Evolutionary conservation across 2,329 filamentous ascomycete genomes (phyloP).

Genomic region (Penicillium sp.): DNA sequence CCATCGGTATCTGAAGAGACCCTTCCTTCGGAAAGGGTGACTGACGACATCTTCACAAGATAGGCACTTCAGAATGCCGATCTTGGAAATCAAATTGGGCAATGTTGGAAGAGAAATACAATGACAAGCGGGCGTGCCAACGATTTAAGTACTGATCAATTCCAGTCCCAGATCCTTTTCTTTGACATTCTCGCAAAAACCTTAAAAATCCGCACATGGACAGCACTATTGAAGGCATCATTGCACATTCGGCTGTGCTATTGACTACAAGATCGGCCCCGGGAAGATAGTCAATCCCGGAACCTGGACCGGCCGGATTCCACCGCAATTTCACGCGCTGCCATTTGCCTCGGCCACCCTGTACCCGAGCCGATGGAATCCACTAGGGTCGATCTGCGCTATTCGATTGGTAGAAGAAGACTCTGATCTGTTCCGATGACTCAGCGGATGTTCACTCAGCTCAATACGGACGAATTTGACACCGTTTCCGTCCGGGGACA

Average conservation of each 20-base stretch:
- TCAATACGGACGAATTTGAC: not conserved
- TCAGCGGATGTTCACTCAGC: not conserved
- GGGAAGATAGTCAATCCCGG: constrained; percentile 1
- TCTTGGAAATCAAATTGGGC: not conserved
- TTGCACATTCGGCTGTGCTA: not conserved
- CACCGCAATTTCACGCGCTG: too few relatives aligned
- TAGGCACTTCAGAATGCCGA: not conserved
- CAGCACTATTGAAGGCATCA: not conserved
- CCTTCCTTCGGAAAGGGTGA: not conserved
- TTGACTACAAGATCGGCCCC: constrained; percentile 1
- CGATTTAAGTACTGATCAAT: not conserved
- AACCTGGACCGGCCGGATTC: not conserved
- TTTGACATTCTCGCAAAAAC: not conserved
- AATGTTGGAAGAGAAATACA: not conserved
- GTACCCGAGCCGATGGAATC: not conserved
- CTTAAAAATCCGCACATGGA: not conserved
- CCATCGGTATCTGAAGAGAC: not conserved
- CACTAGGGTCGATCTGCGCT: not conserved
- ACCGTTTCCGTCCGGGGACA: not conserved
- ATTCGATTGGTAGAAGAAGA: not conserved
- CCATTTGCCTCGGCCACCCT: not conserved
- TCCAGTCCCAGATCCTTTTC: not conserved
- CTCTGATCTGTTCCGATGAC: not conserved
- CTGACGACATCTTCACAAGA: not conserved
- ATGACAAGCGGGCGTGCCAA: not conserved